phyloP scores from a whole-genome alignment of 805 yeast genomes.

The Kazachstania taianensis region DNA sequence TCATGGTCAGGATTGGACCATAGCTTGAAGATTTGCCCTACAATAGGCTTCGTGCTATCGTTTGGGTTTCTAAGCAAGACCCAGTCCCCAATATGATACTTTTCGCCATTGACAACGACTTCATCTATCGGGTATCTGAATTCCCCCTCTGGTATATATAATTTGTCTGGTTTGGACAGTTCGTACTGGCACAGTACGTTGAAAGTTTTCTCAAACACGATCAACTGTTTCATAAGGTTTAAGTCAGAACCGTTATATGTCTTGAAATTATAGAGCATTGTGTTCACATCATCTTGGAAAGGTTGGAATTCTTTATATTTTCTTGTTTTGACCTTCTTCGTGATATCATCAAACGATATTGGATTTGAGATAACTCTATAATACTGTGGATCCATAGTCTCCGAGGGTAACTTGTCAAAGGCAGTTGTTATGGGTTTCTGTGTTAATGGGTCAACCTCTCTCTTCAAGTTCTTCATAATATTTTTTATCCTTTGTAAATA shows the following conservation, averaged over 20 bases:
- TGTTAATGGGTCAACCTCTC: conserved; percentile 47
- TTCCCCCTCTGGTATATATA: conserved; percentile 49
- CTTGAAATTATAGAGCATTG: conserved; percentile 67
- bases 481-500: conserved; percentile 88
- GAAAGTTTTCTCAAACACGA: conserved; percentile 51
- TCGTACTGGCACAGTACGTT: conserved; percentile 53
- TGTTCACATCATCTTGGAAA: conserved; percentile 66
- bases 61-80: conserved; percentile 78
- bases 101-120: conserved; percentile 58
- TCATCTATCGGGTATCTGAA: conserved; percentile 75
- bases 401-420: conserved; percentile 78
- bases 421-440: conserved; percentile 44
- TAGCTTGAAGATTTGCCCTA: conserved; percentile 85
- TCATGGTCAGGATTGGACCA: conserved; percentile 80
- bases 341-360: conserved; percentile 59
- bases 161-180: conserved; percentile 72
- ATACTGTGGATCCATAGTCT: conserved; percentile 29
- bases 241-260: conserved; percentile 50
- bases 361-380: conserved; percentile 48
- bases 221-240: conserved; percentile 50
- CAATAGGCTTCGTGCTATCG: conserved; percentile 81
- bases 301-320: conserved; percentile 66
- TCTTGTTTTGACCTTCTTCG: conserved; percentile 76
- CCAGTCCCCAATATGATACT: conserved; percentile 90
- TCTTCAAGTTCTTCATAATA: conserved; percentile 70